Percentiles rank a stretch among this genome's conserved stretches.
phyloP scores from a whole-genome alignment of 345 rosid genomes.

The Eucalyptus sideroxylon region DNA sequence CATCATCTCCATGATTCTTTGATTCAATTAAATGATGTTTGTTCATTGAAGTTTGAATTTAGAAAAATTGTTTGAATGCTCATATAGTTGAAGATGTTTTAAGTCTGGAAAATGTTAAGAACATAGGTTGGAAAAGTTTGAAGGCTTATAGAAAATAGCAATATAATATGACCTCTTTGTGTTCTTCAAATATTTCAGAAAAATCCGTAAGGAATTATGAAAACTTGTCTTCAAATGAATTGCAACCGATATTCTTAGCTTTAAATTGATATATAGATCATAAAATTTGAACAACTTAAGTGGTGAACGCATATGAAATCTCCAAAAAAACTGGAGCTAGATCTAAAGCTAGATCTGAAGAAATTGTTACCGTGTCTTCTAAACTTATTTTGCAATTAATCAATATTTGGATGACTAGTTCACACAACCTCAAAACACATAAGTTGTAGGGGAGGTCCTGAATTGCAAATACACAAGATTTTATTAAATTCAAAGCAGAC shows the following conservation, averaged over 20 bases:
- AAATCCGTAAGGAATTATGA: too few species aligned
- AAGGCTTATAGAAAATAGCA: too few species aligned
- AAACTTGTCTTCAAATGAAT: too few species aligned
- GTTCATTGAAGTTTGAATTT: not conserved
- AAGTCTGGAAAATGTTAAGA: not conserved
- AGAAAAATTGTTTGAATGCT: not conserved
- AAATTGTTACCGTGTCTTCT: not conserved
- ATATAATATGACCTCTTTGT: too few species aligned
- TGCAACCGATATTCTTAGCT: not conserved
- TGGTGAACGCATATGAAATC: not conserved
- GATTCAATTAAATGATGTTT: not conserved
- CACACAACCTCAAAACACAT: not conserved
- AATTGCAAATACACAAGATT: not conserved
- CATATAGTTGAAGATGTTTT: not conserved
- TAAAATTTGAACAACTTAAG: not conserved
- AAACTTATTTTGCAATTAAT: not conserved
- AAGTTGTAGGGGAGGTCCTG: not conserved
- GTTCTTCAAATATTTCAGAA: too few species aligned
- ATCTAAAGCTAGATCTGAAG: too few species aligned
- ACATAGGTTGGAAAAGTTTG: not conserved
- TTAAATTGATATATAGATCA: not conserved
- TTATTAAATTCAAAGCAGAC: not conserved
- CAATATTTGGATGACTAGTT: not conserved
- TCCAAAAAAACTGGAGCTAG: too few species aligned
- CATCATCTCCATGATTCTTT: not conserved